phyloP scores from a whole-genome alignment of 2,329 filamentous ascomycete genomes.

The Exophiala mesophila region DNA sequence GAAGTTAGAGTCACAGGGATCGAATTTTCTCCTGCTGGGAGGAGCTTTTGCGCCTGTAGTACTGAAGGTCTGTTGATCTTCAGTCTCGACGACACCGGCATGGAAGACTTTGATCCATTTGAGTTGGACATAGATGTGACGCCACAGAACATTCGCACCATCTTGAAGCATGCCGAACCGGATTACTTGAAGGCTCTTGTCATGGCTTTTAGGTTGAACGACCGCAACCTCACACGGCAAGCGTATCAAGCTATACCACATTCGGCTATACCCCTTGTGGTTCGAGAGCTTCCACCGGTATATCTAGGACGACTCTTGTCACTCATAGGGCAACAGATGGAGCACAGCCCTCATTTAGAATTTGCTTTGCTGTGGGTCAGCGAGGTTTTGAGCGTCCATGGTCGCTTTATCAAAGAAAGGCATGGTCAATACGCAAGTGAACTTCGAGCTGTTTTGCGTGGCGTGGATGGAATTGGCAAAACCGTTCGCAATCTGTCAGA shows the following conservation, averaged over 20 bases:
- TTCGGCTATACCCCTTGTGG: conserved; percentile 68
- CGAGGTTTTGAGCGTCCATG: conserved; percentile 72
- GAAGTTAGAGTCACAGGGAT: conserved; percentile 82
- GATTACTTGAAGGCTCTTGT: conserved; percentile 89
- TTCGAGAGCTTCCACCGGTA: conserved; percentile 72
- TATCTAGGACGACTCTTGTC: conserved; percentile 82
- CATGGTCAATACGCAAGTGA: conserved; percentile 76
- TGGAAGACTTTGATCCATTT: conserved; percentile 79
- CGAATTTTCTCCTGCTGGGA: conserved; percentile 81
- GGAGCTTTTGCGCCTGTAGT: conserved; percentile 87
- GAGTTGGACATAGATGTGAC: conserved; percentile 94
- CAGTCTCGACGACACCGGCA: conserved; percentile 72
- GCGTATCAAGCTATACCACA: conserved; percentile 82
- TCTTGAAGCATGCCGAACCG: conserved; percentile 65
- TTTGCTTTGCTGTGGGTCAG: conserved; percentile 94
- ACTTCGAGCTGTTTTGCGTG: conserved; percentile 74
- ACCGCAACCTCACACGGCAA: conserved; percentile 70
- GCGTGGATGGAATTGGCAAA: conserved; percentile 61
- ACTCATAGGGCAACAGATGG: conserved; percentile 81
- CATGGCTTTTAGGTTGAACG: conserved; percentile 96
- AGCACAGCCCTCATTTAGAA: conserved; percentile 88
- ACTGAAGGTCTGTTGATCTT: conserved; percentile 94
- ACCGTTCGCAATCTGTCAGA: conserved; percentile 31
- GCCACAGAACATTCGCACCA: conserved; percentile 74
- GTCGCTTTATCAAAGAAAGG: conserved; percentile 77